phyloP scores from a whole-genome alignment of 2,329 filamentous ascomycete genomes.

The Bipolaris sorokiniana region DNA sequence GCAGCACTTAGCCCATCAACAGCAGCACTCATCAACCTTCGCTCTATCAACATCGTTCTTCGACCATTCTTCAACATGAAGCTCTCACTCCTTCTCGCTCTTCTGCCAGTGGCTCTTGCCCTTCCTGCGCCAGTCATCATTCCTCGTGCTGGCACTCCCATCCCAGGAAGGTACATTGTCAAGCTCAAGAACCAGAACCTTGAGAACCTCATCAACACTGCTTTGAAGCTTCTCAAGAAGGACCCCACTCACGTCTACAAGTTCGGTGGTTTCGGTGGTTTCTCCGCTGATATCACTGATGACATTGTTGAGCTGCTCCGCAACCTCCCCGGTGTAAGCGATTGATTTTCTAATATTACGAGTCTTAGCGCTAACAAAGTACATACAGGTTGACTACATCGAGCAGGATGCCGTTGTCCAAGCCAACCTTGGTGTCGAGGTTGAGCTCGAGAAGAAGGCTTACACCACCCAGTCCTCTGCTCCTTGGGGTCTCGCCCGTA shows the following conservation, averaged over 20 bases:
- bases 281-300: constrained; percentile 45
- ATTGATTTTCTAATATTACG: not conserved
- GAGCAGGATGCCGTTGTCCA: constrained; percentile 50
- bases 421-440: constrained; percentile 27
- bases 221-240: constrained; percentile 34
- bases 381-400: constrained; percentile 49
- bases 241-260: constrained; percentile 46
- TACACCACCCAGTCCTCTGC: constrained; percentile 48
- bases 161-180: constrained; percentile 55
- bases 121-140: constrained; percentile 49
- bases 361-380: constrained; percentile 6
- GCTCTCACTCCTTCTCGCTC: constrained; percentile 46
- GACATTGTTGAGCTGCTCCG: constrained; percentile 38
- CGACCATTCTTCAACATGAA: constrained; percentile 46
- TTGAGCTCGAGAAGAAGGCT: constrained; percentile 39
- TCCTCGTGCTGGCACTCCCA: constrained; percentile 44
- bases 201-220: constrained; percentile 34
- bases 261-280: constrained; percentile 50
- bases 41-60: constrained; percentile 21
- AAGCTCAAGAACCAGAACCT: constrained; percentile 51
- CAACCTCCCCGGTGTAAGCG: constrained; percentile 38
- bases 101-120: constrained; percentile 48
- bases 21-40: constrained; percentile 19
- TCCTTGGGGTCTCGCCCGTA: constrained; percentile 52
- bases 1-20: constrained; percentile 30